These are phyloP conservation scores for Schizophyllum amplum DNA, from an alignment of 1,284 basidiomycete species.

Conservation along the genomic window DNA sequence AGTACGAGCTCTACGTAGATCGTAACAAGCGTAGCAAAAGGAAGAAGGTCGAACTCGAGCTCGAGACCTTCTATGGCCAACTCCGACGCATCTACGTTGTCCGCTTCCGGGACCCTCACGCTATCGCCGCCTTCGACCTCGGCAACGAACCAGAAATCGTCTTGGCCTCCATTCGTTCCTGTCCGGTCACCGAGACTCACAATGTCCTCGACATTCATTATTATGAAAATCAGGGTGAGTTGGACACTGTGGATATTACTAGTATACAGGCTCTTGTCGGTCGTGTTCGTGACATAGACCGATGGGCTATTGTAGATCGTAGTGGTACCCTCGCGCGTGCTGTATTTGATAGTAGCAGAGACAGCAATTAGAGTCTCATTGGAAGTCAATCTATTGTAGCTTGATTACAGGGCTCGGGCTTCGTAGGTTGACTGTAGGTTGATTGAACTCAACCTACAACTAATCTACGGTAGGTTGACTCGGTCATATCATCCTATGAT, in stretches of 20 bases:
- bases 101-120: neutral
- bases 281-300: neutral
- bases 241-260: slow-evolving; percentile 7
- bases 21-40: slow-evolving; percentile 10
- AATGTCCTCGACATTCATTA: slow-evolving; percentile 6
- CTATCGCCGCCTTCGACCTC: neutral
- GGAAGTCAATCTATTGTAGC: neutral
- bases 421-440: slow-evolving; percentile 2
- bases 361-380: too few relatives aligned
- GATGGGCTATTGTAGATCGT: slow-evolving; percentile 8
- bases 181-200: neutral
- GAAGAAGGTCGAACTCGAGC: slow-evolving; percentile 5
- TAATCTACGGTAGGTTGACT: slow-evolving; percentile 1
- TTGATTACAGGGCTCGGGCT: neutral
- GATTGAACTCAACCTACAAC: slow-evolving; percentile 1
- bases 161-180: slow-evolving; percentile 3
- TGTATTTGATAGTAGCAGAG: slow-evolving; percentile 1
- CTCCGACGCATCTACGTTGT: slow-evolving; percentile 5
- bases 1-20: slow-evolving; percentile 23
- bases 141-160: neutral
- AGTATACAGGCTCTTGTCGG: slow-evolving; percentile 5
- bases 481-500: slow-evolving; percentile 2
- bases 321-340: slow-evolving; percentile 5
- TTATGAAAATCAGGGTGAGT: slow-evolving; percentile 2
- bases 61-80: slow-evolving; percentile 14